Conservation (phyloP, 2,329 filamentous ascomycete species). For the Verticillium dahliae region DNA sequence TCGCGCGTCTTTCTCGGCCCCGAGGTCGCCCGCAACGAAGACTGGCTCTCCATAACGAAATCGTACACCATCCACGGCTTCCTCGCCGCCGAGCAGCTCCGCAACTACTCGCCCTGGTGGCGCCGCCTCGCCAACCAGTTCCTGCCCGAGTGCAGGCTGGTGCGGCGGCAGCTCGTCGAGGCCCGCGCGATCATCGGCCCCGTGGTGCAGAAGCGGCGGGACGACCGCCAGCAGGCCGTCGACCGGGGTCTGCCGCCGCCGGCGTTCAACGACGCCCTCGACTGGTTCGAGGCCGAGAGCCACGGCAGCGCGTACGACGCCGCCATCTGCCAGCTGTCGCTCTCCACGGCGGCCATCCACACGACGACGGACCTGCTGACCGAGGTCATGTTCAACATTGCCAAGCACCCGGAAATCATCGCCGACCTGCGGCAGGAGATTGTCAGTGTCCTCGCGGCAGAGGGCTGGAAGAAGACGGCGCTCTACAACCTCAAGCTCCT, state of each 20-base stretch:
- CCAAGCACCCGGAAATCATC: constrained; percentile 29
- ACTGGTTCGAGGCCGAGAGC: constrained; percentile 34
- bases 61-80: constrained; percentile 12
- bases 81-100: constrained; percentile 1
- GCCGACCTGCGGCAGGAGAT: constrained; percentile 35
- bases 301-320: constrained; percentile 59
- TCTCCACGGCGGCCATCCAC: constrained; percentile 53
- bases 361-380: constrained; percentile 29
- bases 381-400: constrained; percentile 31
- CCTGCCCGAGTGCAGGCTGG: constrained; percentile 12
- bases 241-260: neutral
- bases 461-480: constrained; percentile 26
- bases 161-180: constrained; percentile 27
- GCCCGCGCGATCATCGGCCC: constrained; percentile 27
- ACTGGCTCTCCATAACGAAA: constrained; percentile 38
- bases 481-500: constrained; percentile 31
- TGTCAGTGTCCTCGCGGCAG: constrained; percentile 21
- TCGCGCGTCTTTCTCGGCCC: constrained; percentile 41
- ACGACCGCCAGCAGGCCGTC: constrained; percentile 4
- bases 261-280: constrained; percentile 26
- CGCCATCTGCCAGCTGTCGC: constrained; percentile 65
- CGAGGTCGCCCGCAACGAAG: constrained; percentile 34
- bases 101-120: neutral
- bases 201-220: constrained; percentile 18
- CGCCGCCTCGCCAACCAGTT: neutral